Evolutionary conservation across 495 filamentous ascomycete genomes (phyloP).

Genomic region (Annulohypoxylon nitens): DNA sequence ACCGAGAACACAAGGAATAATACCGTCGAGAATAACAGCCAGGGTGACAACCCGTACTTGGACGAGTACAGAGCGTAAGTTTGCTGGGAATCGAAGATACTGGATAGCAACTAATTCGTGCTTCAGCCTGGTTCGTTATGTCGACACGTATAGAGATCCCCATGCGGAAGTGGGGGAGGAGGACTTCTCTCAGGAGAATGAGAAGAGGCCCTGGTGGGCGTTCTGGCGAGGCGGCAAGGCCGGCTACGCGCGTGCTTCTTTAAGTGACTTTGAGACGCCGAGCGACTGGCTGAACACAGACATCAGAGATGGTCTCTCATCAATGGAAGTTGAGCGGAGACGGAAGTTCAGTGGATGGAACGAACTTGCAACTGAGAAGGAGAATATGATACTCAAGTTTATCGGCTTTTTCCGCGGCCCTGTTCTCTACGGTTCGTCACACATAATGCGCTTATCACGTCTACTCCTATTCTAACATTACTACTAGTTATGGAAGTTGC

Average conservation of each 20-base stretch:
- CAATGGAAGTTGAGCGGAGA: constrained; percentile 72
- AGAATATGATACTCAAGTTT: constrained; percentile 82
- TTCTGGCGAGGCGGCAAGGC: constrained; percentile 64
- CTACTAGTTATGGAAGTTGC: constrained; percentile 82
- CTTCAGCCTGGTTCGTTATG: constrained; percentile 69
- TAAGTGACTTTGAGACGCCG: constrained; percentile 62
- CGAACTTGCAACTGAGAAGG: constrained; percentile 81
- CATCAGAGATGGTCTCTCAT: constrained; percentile 72
- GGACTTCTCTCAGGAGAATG: constrained; percentile 60
- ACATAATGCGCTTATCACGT: not conserved
- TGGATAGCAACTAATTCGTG: constrained; percentile 15
- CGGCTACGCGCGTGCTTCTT: constrained; percentile 53
- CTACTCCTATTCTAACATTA: constrained; percentile 44
- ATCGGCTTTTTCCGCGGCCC: constrained; percentile 83
- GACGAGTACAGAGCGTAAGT: constrained; percentile 57
- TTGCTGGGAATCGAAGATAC: not conserved
- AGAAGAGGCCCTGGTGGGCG: constrained; percentile 65
- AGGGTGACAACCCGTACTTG: constrained; percentile 47
- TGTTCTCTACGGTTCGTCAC: constrained; percentile 79
- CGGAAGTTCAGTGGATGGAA: constrained; percentile 78
- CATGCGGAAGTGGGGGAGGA: constrained; percentile 69
- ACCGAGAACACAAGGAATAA: constrained; percentile 46
- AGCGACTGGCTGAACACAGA: constrained; percentile 78
- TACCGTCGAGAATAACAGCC: constrained; percentile 28
- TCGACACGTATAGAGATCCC: constrained; percentile 73